phyloP scores from a whole-genome alignment of 1,284 basidiomycete genomes.

The Mycosarcoma maydis region DNA sequence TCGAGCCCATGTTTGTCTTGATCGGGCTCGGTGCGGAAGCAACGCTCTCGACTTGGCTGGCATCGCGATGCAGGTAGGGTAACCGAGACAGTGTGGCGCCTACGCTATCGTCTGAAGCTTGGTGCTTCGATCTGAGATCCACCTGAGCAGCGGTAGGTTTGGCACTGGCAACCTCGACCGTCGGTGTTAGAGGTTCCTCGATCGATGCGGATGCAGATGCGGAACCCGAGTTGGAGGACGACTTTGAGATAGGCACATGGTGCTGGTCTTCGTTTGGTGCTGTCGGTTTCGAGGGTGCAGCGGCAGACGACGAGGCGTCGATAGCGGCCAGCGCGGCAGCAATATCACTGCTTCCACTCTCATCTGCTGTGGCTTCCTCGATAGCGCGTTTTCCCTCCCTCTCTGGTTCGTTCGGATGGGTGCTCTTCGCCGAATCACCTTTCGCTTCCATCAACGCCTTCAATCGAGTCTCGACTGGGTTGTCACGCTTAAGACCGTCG shows the following conservation, averaged over 20 bases:
- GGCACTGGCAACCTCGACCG: slow-evolving; percentile 1
- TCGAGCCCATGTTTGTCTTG: slow-evolving; percentile 9
- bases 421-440: background rate
- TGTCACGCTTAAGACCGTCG: slow-evolving; percentile 13
- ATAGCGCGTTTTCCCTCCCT: background rate
- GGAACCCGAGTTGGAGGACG: slow-evolving; percentile 19
- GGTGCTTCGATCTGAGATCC: background rate
- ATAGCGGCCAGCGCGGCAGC: slow-evolving; percentile 23
- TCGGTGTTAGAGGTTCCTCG: slow-evolving; percentile 8
- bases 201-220: slow-evolving; percentile 4
- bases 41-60: background rate
- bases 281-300: no score
- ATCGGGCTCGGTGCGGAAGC: slow-evolving; percentile 2
- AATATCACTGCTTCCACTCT: slow-evolving; percentile 22
- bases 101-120: slow-evolving; percentile 1
- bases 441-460: slow-evolving; percentile 45
- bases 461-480: slow-evolving; percentile 50
- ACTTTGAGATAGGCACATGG: slow-evolving; percentile 16
- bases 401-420: background rate
- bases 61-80: background rate
- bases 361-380: slow-evolving; percentile 23
- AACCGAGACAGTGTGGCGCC: background rate
- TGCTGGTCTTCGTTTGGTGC: no score
- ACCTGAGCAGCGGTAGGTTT: background rate
- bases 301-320: slow-evolving; percentile 9